Percentiles rank a stretch among this genome's conserved stretches.
Conservation (phyloP, 352 stramenopile genomes). For the Pythium graminicola region DNA sequence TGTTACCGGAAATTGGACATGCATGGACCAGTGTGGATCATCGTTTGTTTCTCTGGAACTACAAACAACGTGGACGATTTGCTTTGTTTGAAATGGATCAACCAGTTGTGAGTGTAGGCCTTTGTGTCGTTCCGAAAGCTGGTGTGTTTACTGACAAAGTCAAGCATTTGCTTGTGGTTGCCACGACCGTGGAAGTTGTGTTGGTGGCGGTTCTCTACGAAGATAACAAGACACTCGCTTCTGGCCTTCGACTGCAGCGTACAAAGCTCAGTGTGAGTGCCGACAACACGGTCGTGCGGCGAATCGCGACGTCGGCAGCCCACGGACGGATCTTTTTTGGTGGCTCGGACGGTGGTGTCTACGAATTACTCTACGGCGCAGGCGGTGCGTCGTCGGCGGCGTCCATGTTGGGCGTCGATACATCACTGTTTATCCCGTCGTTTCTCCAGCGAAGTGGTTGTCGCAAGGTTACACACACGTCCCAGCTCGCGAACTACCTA, state of each 20-base stretch:
- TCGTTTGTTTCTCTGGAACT: slow-evolving; percentile 94
- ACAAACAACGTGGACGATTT: slow-evolving; percentile 72
- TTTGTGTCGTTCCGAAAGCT: slow-evolving; percentile 75
- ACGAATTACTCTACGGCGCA: slow-evolving; percentile 86
- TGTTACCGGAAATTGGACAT: slow-evolving; percentile 87
- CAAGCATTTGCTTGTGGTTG: slow-evolving; percentile 92
- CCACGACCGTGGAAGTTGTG: slow-evolving; percentile 93
- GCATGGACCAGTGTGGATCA: slow-evolving; percentile 95
- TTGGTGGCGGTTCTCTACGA: slow-evolving; percentile 87
- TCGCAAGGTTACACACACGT: slow-evolving; percentile 90
- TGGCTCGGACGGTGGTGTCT: slow-evolving; percentile 93
- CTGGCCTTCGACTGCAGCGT: slow-evolving; percentile 37
- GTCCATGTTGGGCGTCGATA: slow-evolving; percentile 15
- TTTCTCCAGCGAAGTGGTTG: slow-evolving; percentile 51
- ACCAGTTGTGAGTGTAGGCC: slow-evolving; percentile 88
- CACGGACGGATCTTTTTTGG: slow-evolving; percentile 94
- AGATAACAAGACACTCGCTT: slow-evolving; percentile 34
- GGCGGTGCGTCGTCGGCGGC: slow-evolving; percentile 4
- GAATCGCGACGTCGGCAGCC: slow-evolving; percentile 72
- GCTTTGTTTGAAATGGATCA: slow-evolving; percentile 89
- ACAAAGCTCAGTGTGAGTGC: slow-evolving; percentile 91
- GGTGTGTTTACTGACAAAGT: slow-evolving; percentile 93
- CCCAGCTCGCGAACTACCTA: slow-evolving; percentile 71
- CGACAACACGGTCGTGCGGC: slow-evolving; percentile 91
- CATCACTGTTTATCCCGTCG: slow-evolving; percentile 29